Percentiles rank a stretch among this genome's conserved stretches.
Conservation (phyloP, 192 early-diverging fungal genomes). For the Podila horticola region DNA sequence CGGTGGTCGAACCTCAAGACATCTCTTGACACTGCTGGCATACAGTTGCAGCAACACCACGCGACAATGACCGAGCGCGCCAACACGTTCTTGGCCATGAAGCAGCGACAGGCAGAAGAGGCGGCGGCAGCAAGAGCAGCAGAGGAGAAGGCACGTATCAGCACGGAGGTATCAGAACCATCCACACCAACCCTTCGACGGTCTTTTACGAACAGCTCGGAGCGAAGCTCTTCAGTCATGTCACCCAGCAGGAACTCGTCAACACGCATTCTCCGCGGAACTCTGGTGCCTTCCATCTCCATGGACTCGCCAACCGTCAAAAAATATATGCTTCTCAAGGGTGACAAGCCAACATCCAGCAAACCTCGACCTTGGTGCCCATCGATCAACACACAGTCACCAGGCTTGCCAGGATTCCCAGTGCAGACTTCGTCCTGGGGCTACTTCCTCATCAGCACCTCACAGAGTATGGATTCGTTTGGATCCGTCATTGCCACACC, state of each 20-base stretch:
- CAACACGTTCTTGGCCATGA: constrained; percentile 9
- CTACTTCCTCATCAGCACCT: constrained; percentile 25
- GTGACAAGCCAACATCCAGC: constrained; percentile 19
- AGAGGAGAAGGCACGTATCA: constrained; percentile 2
- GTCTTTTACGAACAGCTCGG: constrained; percentile 4
- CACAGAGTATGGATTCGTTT: constrained; percentile 10
- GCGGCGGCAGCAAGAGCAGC: constrained; percentile 19
- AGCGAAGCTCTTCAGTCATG: constrained; percentile 1
- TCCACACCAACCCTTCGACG: constrained; percentile 7
- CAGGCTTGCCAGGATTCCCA: constrained; percentile 42
- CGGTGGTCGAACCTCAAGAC: constrained; percentile 42
- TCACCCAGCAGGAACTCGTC: constrained; percentile 17
- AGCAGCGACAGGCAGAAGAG: constrained; percentile 4
- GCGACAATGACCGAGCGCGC: constrained; percentile 15
- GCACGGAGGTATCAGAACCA: background rate
- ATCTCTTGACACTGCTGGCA: constrained; percentile 27
- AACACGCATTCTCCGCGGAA: constrained; percentile 28
- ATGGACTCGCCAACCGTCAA: constrained; percentile 26
- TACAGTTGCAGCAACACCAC: constrained; percentile 28
- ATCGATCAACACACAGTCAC: constrained; percentile 10
- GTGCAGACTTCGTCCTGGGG: constrained; percentile 38
- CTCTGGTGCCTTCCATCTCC: constrained; percentile 25
- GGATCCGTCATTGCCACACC: constrained; percentile 27
- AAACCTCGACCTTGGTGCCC: constrained; percentile 45
- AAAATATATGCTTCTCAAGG: constrained; percentile 38